A percentile compares a stretch with the other conserved stretches of the same genome.
Conservation (phyloP, 208 protist species). For the Dictyostelium gargantuum region DNA sequence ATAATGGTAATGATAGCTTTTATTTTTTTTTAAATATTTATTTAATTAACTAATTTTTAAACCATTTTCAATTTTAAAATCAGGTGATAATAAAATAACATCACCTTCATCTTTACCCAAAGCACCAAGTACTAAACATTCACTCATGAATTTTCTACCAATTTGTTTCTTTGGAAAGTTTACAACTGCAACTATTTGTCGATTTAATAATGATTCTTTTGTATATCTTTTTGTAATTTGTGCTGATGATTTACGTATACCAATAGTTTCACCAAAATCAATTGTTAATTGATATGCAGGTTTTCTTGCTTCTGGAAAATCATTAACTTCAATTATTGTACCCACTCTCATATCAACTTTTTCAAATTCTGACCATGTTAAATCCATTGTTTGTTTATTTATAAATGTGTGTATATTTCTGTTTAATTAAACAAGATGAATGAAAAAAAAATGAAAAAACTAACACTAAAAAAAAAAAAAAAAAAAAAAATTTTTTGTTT, state of each 20-base stretch:
- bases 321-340: background rate
- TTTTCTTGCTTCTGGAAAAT: background rate
- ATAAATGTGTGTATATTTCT: too few species aligned
- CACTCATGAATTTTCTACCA: background rate
- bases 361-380: background rate
- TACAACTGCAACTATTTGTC: background rate
- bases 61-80: background rate
- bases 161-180: background rate
- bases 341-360: background rate
- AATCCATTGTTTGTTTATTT: too few species aligned
- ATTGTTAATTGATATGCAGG: background rate
- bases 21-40: background rate
- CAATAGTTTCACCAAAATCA: background rate
- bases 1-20: too few species aligned
- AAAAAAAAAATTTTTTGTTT: too few species aligned
- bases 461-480: too few species aligned
- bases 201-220: background rate
- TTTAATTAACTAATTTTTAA: background rate
- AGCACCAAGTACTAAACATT: background rate
- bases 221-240: background rate
- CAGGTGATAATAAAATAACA: background rate
- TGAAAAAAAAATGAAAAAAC: too few species aligned
- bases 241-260: background rate
- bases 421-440: too few species aligned
- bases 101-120: background rate